These are phyloP conservation scores for Eucalyptus urophylla DNA, from an alignment of 345 rosid genomes.

Conservation along the genomic window DNA sequence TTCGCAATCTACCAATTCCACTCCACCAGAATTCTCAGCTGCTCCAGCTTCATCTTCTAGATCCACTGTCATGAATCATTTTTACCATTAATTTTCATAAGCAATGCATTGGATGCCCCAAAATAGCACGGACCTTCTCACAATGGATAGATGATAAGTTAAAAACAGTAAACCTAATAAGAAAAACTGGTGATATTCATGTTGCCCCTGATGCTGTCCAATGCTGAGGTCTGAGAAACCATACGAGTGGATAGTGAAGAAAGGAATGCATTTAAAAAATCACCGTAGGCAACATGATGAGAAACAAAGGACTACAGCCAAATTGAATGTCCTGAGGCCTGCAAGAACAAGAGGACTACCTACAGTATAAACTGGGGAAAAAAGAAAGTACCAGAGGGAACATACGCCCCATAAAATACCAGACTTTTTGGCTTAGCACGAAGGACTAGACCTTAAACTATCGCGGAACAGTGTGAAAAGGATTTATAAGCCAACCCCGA, in stretches of 20 bases:
- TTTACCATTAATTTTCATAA: neutral
- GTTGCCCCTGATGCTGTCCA: neutral
- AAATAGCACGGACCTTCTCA: neutral
- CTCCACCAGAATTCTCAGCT: slow-evolving; percentile 23
- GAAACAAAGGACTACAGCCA: neutral
- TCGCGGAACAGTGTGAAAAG: neutral
- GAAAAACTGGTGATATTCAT: neutral
- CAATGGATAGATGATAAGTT: neutral
- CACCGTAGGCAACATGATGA: neutral
- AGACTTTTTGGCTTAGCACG: neutral
- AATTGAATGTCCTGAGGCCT: neutral
- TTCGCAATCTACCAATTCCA: slow-evolving; percentile 6
- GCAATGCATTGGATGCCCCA: neutral
- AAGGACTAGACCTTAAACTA: neutral
- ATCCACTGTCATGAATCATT: neutral
- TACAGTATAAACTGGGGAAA: neutral
- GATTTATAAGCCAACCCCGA: neutral
- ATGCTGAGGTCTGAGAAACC: neutral
- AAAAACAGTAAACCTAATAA: neutral
- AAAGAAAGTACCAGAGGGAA: neutral
- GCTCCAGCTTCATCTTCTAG: slow-evolving; percentile 25
- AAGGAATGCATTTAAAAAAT: neutral
- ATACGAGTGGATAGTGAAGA: neutral
- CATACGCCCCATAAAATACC: neutral
- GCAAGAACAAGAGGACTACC: neutral